Percentiles rank a stretch among this genome's conserved stretches.
phyloP scores from a whole-genome alignment of 1,284 basidiomycete genomes.

The Lignosus rhinocerotis region DNA sequence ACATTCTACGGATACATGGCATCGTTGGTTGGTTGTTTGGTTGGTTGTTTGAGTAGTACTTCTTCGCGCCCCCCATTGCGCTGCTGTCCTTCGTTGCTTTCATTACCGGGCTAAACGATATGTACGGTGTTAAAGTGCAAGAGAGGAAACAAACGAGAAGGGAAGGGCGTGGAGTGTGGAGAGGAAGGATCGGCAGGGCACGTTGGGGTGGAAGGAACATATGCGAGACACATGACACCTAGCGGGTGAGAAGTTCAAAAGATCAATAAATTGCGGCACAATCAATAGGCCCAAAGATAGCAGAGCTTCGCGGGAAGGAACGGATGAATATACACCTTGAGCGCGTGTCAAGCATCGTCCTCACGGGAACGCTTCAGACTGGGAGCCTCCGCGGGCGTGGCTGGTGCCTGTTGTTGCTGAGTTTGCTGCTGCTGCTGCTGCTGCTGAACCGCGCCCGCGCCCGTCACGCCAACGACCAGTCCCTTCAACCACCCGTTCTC shows the following conservation, averaged over 20 bases:
- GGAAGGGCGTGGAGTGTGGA: background rate
- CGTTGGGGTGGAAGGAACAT: background rate
- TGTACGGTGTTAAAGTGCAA: background rate
- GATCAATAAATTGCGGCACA: slow-evolving; percentile 6
- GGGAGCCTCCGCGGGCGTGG: background rate
- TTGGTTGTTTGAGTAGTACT: slow-evolving; percentile 5
- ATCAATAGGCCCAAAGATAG: background rate
- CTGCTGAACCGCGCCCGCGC: slow-evolving; percentile 46
- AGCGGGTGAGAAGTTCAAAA: slow-evolving; percentile 1
- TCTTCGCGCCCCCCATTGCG: slow-evolving; percentile 16
- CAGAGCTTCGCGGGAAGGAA: background rate
- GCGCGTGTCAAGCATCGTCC: slow-evolving; percentile 7
- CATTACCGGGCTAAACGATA: slow-evolving; percentile 8
- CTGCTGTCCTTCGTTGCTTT: slow-evolving; percentile 15
- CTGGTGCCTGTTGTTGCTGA: background rate
- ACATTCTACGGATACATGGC: slow-evolving; percentile 21
- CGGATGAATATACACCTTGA: background rate
- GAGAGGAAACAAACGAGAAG: slow-evolving; percentile 6
- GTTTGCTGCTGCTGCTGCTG: slow-evolving; percentile 19
- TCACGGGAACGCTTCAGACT: slow-evolving; percentile 20
- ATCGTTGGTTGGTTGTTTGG: no score
- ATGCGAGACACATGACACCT: slow-evolving; percentile 4
- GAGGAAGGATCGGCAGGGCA: background rate
- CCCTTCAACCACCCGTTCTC: slow-evolving; percentile 97
- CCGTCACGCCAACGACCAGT: slow-evolving; percentile 86